Conservation (phyloP, 176 grass and related monocot species). For the Oryza brachyantha region DNA sequence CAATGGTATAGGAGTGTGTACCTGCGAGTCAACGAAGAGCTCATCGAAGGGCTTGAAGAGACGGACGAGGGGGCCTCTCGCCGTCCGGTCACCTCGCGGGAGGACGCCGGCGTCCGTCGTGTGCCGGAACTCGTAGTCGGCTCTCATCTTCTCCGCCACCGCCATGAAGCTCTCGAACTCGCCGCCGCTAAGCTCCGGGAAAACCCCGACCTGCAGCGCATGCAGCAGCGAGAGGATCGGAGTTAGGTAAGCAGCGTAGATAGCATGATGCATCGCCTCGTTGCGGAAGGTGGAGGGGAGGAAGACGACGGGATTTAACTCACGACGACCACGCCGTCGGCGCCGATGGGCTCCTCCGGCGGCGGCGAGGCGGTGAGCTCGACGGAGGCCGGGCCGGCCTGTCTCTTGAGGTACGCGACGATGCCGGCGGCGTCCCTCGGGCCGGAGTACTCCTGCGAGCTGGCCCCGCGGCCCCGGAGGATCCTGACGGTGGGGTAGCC, state of each 20-base stretch:
- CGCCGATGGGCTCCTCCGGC: conserved; percentile 20
- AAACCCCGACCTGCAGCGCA: conserved; percentile 54
- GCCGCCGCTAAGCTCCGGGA: conserved; percentile 40
- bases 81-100: conserved; percentile 41
- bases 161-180: conserved; percentile 50
- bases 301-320: conserved; percentile 16
- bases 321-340: conserved; percentile 47
- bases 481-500: conserved; percentile 52
- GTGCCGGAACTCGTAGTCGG: conserved; percentile 62
- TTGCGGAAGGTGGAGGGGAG: not conserved
- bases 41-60: conserved; percentile 76
- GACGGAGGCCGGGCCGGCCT: conserved; percentile 47
- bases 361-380: conserved; percentile 50
- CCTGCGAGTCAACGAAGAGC: conserved; percentile 59
- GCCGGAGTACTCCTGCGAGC: conserved; percentile 38
- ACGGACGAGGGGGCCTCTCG: conserved; percentile 43
- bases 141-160: conserved; percentile 54
- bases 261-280: not conserved
- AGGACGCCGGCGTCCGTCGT: conserved; percentile 49
- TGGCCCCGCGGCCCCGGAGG: conserved; percentile 29
- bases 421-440: conserved; percentile 46
- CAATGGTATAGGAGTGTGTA: not conserved
- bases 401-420: conserved; percentile 51
- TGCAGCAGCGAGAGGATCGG: too few relatives aligned
- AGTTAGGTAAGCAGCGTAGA: too few relatives aligned